These are phyloP conservation scores for Paecilomyces fulvus DNA, from an alignment of 2,329 filamentous ascomycete genomes.

Conservation along the genomic window DNA sequence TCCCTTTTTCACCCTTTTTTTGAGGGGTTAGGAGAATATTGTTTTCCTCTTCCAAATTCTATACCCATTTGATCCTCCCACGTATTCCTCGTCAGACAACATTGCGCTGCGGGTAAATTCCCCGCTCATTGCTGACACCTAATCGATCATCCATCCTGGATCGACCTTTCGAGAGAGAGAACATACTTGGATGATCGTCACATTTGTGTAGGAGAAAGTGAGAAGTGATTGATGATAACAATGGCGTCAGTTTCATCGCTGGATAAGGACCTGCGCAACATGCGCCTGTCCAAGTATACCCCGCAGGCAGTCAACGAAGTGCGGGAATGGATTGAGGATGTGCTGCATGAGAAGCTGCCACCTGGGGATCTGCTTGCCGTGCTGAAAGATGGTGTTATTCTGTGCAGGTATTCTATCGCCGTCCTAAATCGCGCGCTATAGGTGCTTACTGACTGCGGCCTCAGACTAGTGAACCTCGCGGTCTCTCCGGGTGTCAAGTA, in stretches of 20 bases:
- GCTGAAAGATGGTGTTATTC: constrained; percentile 80
- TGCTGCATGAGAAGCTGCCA: constrained; percentile 64
- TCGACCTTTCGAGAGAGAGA: not conserved
- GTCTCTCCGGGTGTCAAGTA: constrained; percentile 75
- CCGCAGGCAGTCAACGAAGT: constrained; percentile 81
- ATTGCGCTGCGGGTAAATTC: not conserved
- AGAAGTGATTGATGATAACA: constrained; percentile 8
- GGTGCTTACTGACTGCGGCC: constrained; percentile 17
- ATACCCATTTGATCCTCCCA: not conserved
- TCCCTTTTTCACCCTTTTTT: not conserved
- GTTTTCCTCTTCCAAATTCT: not conserved
- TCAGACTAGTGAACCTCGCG: constrained; percentile 73
- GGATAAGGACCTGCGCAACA: constrained; percentile 87
- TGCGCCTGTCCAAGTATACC: constrained; percentile 90
- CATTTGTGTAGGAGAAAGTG: not conserved
- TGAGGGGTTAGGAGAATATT: not conserved
- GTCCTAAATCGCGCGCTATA: not conserved
- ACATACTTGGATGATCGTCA: not conserved
- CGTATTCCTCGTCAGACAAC: not conserved
- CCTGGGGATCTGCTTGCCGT: constrained; percentile 71
- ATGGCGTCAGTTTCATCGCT: constrained; percentile 94
- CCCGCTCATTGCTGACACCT: not conserved
- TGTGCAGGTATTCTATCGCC: constrained; percentile 66
- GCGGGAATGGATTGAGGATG: constrained; percentile 74
- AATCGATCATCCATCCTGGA: not conserved